Evolutionary conservation across 2,329 filamentous ascomycete species (phyloP).

Genomic region (Curvularia verruculosa): DNA sequence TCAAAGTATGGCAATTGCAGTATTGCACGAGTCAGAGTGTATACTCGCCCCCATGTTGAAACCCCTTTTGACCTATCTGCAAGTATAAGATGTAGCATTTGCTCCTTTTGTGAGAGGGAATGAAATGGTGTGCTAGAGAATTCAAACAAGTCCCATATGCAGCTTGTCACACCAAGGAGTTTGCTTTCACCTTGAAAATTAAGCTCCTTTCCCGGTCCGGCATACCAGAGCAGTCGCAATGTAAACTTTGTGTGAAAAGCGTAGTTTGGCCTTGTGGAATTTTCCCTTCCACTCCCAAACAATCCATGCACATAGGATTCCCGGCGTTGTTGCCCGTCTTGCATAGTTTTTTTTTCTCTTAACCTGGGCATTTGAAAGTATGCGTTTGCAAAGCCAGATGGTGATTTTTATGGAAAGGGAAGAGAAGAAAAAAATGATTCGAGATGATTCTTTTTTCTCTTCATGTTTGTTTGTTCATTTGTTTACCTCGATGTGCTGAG

Average conservation of each 20-base stretch:
- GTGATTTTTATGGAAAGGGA: no score
- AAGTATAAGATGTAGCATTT: neutral
- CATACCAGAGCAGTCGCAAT: neutral
- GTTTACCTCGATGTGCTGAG: no score
- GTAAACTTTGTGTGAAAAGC: neutral
- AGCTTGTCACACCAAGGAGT: neutral
- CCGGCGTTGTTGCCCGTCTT: no score
- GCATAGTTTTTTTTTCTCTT: no score
- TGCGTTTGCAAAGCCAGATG: no score
- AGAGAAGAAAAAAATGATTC: no score
- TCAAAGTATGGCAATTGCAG: slow-evolving; percentile 6
- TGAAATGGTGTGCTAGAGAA: neutral
- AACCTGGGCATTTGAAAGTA: no score
- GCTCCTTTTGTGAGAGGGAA: neutral
- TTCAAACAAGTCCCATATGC: neutral
- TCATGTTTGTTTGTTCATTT: no score
- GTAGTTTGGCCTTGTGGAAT: neutral
- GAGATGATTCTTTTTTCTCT: no score
- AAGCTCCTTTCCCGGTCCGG: no score
- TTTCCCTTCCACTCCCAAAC: no score
- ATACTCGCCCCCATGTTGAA: neutral
- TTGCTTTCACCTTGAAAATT: neutral
- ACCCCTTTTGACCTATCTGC: neutral
- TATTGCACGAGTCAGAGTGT: neutral
- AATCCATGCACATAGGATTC: no score